Evolutionary conservation across 176 grass and related monocot species (phyloP), one percentile per base, ranked within the genome.

Genomic region (Oryza longistaminata): DNA sequence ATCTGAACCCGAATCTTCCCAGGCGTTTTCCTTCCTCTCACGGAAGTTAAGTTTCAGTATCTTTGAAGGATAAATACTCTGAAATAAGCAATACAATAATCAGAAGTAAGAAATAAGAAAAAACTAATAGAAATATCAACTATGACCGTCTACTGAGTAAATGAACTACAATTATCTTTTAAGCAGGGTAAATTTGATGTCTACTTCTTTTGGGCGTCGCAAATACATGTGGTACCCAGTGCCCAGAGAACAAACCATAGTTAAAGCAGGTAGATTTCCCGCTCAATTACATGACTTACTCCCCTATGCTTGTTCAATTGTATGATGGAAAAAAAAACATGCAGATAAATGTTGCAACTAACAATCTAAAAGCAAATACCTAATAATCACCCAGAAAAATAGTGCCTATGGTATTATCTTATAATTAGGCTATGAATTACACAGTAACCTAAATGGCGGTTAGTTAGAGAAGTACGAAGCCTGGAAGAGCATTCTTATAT

Each of bases 51-150:
- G 85, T 48, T 88, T 88, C 65, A 98, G 31, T 76, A 98, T 86
- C 68, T 76, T 86, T 25, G 70, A 85, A 66, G 87, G 91, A 71
- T 98, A 94, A 73, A 98, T 86, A 85, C 89, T 88, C 95, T 98
- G 78, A 82, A 88, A 81, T 81, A 82, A 77, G 7, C n/a, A 82
- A 45, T 16, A 79, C 42, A 88, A 68, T 27, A 58, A 60, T 86
- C 48, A 85, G 46, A 2, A 50, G 31, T 44, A 31, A 84, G 26
- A 74, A 26, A 82, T 10, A 39, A 76, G 25, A 37, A 37, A 37
- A 37, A 37, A 6, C 4, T 1, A 37, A 39, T 34, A 76, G 25
- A 55, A 55, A 79, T 11, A 81, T 13, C 4, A 91, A 48, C 33
- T 55, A 55, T 66, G 16, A 7, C 68, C 34, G 16, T 16, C 9